Evolutionary conservation across 768 basidiomycete genomes (phyloP), one percentile per base, ranked within the genome.

Genomic region (Hygrocybe coccinea): DNA sequence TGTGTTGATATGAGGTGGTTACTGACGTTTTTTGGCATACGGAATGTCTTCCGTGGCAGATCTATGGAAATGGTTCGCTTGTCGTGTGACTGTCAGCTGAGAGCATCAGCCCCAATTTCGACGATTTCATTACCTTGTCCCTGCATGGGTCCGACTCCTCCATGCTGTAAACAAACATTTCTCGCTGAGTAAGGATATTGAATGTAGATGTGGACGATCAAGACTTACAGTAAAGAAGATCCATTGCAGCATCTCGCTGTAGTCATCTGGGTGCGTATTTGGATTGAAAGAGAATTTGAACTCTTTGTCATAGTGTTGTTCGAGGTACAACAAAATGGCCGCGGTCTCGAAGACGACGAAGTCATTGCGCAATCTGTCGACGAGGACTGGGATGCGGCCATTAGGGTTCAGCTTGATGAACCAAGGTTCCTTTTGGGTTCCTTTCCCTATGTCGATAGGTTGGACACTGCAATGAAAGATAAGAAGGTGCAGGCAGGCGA

Each of bases 81-180:
- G 52, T 12, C 12, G 39, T 25, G 5, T 17, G 21, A 39, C 33
- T 24, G 11, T 55, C 56, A 43, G 19, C 24, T 36, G 14, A 39
- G 19, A 5, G 15, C 24, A n/a, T 47, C 14, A 47, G 48, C 22
- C 45, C 38, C 39, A 49, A 35, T 37, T n/a, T n/a, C n/a, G 21
- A 14, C 38, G 10, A 29, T 36, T 33, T 21, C 29, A 62, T 41
- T 53, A 68, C 65, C 59, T 72, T 90, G 87, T 29, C 89, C 87
- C 74, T 92, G 89, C 88, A 91, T 93, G n/a, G 91, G 89, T 24
- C 89, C 89, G 21, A 90, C 69, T 22, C 86, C 89, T 1, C 87
- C 89, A 65, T 90, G 87, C 85, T 89, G 65, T 29, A 57, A 8
- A 36, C 15, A 24, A 8, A 35, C 5, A 15, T 12, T 43, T n/a